phyloP scores from a whole-genome alignment of 2,329 filamentous ascomycete genomes.

The Penicillium sp. region DNA sequence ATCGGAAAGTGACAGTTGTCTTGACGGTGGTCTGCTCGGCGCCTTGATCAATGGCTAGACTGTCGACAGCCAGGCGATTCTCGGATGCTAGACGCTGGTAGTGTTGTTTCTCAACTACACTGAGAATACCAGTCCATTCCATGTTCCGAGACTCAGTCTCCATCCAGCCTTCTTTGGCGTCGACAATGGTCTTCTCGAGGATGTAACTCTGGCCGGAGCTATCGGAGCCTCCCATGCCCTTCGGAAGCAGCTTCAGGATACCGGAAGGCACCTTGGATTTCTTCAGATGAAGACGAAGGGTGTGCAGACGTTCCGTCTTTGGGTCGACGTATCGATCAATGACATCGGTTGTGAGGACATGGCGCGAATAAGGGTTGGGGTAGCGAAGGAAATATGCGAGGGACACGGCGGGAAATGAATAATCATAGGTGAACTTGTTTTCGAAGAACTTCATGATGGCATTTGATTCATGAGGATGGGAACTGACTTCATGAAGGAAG shows the following conservation, averaged over 20 bases:
- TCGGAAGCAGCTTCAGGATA: constrained; percentile 62
- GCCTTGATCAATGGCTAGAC: constrained; percentile 38
- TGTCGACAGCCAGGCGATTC: constrained; percentile 23
- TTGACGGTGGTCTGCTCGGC: constrained; percentile 57
- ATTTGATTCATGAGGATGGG: constrained; percentile 11
- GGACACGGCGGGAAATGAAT: constrained; percentile 65
- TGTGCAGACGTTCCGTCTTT: constrained; percentile 60
- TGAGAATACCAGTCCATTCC: constrained; percentile 66
- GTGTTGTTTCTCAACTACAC: constrained; percentile 62
- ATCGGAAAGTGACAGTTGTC: constrained; percentile 63
- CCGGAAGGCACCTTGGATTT: constrained; percentile 62
- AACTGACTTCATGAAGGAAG: constrained; percentile 4
- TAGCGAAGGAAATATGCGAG: constrained; percentile 70
- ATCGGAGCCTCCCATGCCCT: constrained; percentile 59
- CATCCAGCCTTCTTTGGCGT: constrained; percentile 66
- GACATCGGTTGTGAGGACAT: constrained; percentile 67
- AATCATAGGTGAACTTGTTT: constrained; percentile 62
- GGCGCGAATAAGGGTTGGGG: constrained; percentile 65
- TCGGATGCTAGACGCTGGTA: constrained; percentile 51
- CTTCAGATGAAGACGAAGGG: constrained; percentile 63
- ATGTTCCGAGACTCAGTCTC: constrained; percentile 65
- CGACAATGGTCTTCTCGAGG: constrained; percentile 63
- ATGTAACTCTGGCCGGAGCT: constrained; percentile 64
- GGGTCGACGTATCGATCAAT: constrained; percentile 64
- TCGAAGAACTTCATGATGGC: constrained; percentile 56